These are phyloP conservation scores for Chromera velia DNA, from an alignment of 73 alveolate species.

Conservation along the genomic window DNA sequence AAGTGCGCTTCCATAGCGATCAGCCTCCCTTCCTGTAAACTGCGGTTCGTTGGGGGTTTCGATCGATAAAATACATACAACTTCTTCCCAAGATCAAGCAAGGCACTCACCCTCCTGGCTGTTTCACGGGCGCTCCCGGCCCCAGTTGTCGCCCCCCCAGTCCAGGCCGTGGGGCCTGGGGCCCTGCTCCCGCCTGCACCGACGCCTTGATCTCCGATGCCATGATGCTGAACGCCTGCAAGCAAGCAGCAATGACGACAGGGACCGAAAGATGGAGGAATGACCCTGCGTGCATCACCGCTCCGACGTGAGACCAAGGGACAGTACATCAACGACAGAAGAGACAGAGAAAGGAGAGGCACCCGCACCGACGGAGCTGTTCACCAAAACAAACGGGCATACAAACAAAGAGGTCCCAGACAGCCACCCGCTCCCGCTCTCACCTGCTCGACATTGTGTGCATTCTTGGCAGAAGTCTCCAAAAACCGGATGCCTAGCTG, in stretches of 20 bases:
- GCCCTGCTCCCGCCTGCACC: neutral
- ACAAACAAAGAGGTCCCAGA: neutral
- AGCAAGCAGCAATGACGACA: no score
- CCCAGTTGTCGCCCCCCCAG: neutral
- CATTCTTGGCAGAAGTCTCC: constrained; percentile 45
- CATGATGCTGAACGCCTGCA: constrained; percentile 42
- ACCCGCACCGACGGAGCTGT: neutral
- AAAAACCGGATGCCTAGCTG: constrained; percentile 28
- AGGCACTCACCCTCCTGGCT: neutral
- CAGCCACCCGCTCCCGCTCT: no score
- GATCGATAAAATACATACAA: no score
- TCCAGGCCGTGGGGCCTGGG: neutral
- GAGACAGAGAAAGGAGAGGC: neutral
- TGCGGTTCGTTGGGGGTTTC: no score
- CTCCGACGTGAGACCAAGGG: no score
- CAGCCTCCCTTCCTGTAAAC: no score
- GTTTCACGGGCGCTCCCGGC: neutral
- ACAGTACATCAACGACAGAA: neutral
- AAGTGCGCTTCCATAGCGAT: no score
- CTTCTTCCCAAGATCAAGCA: no score
- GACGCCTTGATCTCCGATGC: constrained; percentile 38
- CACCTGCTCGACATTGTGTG: constrained; percentile 48
- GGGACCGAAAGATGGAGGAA: no score
- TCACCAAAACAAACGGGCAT: neutral
- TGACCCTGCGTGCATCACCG: no score